Conservation (phyloP, 1,139 yeast genomes). For the Pichia sp. region DNA sequence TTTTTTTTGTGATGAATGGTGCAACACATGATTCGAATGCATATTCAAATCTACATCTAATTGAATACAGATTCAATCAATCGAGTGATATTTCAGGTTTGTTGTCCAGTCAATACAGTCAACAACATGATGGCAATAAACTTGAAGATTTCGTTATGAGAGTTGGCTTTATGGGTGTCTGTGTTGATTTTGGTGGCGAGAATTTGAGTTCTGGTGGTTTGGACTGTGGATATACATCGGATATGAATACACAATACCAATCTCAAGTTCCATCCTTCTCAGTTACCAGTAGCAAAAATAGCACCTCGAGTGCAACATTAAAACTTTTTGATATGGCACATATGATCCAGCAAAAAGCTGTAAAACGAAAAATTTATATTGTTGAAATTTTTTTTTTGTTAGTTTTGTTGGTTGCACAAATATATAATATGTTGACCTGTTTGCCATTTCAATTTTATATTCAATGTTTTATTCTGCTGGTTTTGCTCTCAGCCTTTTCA, state of each 20-base stretch:
- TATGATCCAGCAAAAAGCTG: constrained; percentile 11
- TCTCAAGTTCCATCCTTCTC: constrained; percentile 15
- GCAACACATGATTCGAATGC: constrained; percentile 37
- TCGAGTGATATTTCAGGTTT: constrained; percentile 35
- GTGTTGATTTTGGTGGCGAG: constrained; percentile 30
- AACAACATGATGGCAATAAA: constrained; percentile 22
- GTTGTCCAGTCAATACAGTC: constrained; percentile 32
- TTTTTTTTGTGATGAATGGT: constrained; percentile 49
- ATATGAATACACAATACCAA: constrained; percentile 9
- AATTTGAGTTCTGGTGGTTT: background rate
- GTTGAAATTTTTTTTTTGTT: constrained; percentile 11
- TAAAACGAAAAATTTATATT: constrained; percentile 11
- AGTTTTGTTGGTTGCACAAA: constrained; percentile 8
- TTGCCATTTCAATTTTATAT: constrained; percentile 14
- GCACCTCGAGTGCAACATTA: constrained; percentile 7
- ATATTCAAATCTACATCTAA: constrained; percentile 42
- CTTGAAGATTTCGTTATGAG: constrained; percentile 32
- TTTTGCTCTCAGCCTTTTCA: background rate
- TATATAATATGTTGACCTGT: constrained; percentile 10
- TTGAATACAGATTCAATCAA: constrained; percentile 41
- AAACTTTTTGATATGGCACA: constrained; percentile 13
- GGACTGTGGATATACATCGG: constrained; percentile 14
- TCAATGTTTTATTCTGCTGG: background rate
- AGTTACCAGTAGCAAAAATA: constrained; percentile 10
- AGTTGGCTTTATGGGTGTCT: constrained; percentile 48